phyloP scores from a whole-genome alignment of 805 yeast genomes.

The Candida glaebosa region DNA sequence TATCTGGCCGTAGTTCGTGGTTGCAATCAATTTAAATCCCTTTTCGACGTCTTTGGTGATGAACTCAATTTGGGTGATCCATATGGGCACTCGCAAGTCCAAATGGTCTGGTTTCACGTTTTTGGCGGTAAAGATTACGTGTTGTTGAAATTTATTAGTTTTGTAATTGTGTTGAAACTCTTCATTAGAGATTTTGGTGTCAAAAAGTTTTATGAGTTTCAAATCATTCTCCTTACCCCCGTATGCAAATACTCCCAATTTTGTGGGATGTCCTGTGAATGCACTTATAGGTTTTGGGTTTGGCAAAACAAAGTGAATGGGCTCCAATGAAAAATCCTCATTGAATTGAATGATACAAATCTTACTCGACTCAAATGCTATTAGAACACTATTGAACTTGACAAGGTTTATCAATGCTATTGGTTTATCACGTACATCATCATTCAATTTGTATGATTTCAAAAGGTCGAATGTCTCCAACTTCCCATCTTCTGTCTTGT shows the following conservation, averaged over 20 bases:
- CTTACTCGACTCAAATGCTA: conserved; percentile 46
- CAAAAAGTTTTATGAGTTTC: conserved; percentile 42
- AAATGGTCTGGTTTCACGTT: conserved; percentile 79
- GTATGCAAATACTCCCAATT: conserved; percentile 57
- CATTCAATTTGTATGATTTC: conserved; percentile 25
- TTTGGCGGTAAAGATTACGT: conserved; percentile 61
- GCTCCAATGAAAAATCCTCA: conserved; percentile 24
- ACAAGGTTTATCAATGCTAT: conserved; percentile 28
- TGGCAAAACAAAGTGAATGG: conserved; percentile 28
- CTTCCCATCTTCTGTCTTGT: conserved; percentile 14
- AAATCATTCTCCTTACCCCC: conserved; percentile 88
- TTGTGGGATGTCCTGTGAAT: conserved; percentile 46
- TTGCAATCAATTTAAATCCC: conserved; percentile 54
- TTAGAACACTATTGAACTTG: conserved; percentile 28
- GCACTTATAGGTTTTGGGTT: conserved; percentile 46
- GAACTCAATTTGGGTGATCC: conserved; percentile 62
- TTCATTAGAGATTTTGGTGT: conserved; percentile 15
- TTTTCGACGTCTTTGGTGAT: conserved; percentile 27
- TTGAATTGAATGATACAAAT: conserved; percentile 38
- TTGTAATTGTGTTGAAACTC: conserved; percentile 17
- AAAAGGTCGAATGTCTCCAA: conserved; percentile 34
- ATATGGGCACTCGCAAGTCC: conserved; percentile 78
- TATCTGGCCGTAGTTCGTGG: conserved; percentile 73
- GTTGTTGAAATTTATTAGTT: conserved; percentile 20
- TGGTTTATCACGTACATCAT: conserved; percentile 21